Base-by-base conservation (phyloP, 495 filamentous ascomycete species). In the Penicillium tannophilum region DNA sequence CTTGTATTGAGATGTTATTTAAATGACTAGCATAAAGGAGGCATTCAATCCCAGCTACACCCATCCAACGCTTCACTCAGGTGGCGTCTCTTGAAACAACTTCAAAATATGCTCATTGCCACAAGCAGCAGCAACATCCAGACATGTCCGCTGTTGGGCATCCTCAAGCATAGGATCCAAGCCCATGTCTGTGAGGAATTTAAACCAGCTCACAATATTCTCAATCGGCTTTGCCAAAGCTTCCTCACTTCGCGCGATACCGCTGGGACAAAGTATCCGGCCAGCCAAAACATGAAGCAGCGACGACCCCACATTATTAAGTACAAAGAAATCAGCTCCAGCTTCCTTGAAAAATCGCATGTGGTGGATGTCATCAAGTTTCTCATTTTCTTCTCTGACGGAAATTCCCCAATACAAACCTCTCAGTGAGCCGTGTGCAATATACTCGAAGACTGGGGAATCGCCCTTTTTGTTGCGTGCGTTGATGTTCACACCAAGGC, bases 41-140 rank as follows among this genome's bases (percentile, higher is more conserved):
- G 33, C 9, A 36, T 14, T 12, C 33, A 36, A 10, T 12, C 10
- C 33, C 10, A 36, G 33, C 12, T 14, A 36, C 1, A 12, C 33
- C 33, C 12, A 14, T 14, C 12, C 33, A 36, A 36, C 33, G 10
- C 10, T 36, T 12, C 8, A 36, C 11, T 36, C 10, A 12, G 10
- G 7, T 10, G 33, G 33, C 10, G 33, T 36, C 33, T 36, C 10
- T 20, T 36, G 33, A 67, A 69, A 73, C 52, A 74, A 41, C 42
- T 60, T 68, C 62, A 75, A 54, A 61, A 76, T 70, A 45, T 63
- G 57, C 8, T 69, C 59, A 63, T 72, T 72, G 31, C 56, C 71
- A 63, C 61, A 70, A 30, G 69, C 68, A 58, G 68, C 70, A 28
- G 72, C 74, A 24, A 72, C 60, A 70, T 77, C 71, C 58, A 74